Evolutionary conservation across 192 early-diverging fungal genomes (phyloP), one percentile per base, ranked within the genome.

Genomic region (Coemansia umbellata): DNA sequence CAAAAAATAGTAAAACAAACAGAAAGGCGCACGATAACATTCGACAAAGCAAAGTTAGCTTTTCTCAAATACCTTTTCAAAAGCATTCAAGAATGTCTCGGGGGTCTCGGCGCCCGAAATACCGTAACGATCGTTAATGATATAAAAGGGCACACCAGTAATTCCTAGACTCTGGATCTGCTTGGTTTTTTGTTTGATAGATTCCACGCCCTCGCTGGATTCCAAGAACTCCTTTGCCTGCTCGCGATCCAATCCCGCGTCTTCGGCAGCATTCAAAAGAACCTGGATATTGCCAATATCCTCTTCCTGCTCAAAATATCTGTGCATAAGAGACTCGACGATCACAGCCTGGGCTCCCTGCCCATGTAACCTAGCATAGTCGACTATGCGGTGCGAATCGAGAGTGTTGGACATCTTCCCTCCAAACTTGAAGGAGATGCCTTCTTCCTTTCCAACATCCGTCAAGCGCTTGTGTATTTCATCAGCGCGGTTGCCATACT

Each of bases 261-360:
- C 76, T 17, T 52, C 79, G 4, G 84, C 88, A 6, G 71, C 79
- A 3, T 55, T 72, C 13, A 80, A 70, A 28, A 93, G 58, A 1
- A 81, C 78, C 0, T 83, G 60, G n/a, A 53, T 32, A 31, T 87
- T 84, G 36, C 79, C 80, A 43, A 89, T 75, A 60, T 87, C 84
- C 60, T 84, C 63, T 41, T 81, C 78, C 22, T 82, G 45, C 69
- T 93, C 91, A 78, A 87, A 87, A 55, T 91, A 93, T 7, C 81
- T 59, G 21, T 69, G 57, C 24, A 88, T 80, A 30, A 93, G 48
- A 44, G 80, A 73, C 10, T 84, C 80, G 17, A 87, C 78, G 1
- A 85, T 71, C 41, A 72, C 66, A 14, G 80, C 59, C 61, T 89
- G 80, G 31, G 45, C 40, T 19, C 79, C 81, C 10, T 79, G 1